Evolutionary conservation across 352 stramenopile genomes (phyloP).

Genomic region (Phytopythium montanum): DNA sequence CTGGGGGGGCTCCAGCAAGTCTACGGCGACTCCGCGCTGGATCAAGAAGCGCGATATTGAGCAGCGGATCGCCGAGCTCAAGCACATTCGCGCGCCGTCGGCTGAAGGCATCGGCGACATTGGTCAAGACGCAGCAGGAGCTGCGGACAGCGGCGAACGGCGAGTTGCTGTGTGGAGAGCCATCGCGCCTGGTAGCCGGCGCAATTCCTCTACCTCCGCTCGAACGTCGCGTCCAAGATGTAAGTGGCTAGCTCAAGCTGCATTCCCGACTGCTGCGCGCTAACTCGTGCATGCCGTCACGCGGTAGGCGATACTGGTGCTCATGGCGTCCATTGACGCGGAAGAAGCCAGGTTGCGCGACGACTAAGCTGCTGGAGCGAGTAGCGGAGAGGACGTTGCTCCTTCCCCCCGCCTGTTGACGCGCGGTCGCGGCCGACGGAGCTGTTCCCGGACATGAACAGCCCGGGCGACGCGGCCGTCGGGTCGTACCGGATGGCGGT

Average conservation of each 20-base stretch:
- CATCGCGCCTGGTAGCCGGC: conserved; percentile 29
- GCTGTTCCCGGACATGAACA: background rate
- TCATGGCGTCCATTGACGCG: conserved; percentile 12
- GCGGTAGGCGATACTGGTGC: conserved; percentile 17
- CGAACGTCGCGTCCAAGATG: conserved; percentile 50
- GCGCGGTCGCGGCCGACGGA: background rate
- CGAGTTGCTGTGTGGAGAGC: conserved; percentile 21
- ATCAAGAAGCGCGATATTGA: conserved; percentile 65
- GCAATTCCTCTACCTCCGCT: conserved; percentile 43
- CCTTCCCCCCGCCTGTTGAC: background rate
- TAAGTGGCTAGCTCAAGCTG: conserved; percentile 11
- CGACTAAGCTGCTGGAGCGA: conserved; percentile 9
- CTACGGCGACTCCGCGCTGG: conserved; percentile 58
- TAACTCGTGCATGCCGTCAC: conserved; percentile 6
- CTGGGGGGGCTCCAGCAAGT: conserved; percentile 50
- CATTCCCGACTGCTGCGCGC: background rate
- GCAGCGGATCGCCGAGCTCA: conserved; percentile 60
- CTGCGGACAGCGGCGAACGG: conserved; percentile 53
- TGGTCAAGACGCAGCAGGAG: conserved; percentile 41
- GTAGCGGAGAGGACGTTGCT: background rate
- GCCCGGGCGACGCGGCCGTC: background rate
- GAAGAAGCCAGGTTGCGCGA: background rate
- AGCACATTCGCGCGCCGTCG: conserved; percentile 42
- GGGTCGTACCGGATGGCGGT: conserved; percentile 28
- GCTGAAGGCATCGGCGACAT: conserved; percentile 53